Percentiles rank a stretch among this genome's conserved stretches.
These are phyloP conservation scores for Ensete glaucum DNA, from an alignment of 176 grass and related monocot species.

Conservation along the genomic window DNA sequence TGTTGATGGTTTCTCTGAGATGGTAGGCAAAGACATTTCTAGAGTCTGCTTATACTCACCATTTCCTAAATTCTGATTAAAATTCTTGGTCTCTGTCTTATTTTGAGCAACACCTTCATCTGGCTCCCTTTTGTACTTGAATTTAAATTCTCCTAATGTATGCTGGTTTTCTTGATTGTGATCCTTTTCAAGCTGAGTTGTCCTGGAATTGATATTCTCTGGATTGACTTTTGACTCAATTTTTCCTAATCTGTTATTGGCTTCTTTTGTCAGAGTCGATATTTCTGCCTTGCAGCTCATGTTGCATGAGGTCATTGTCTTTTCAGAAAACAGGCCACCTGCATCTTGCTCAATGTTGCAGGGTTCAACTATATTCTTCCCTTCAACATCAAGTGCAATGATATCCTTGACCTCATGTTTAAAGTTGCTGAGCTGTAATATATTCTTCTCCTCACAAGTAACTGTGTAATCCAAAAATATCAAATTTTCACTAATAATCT, in stretches of 20 bases:
- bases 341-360: not conserved
- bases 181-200: constrained; percentile 37
- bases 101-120: constrained; percentile 36
- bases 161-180: constrained; percentile 33
- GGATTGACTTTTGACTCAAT: constrained; percentile 18
- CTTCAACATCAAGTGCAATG: constrained; percentile 36
- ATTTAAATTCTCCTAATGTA: constrained; percentile 39
- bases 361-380: constrained; percentile 24
- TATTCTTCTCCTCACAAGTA: constrained; percentile 87
- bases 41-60: constrained; percentile 34
- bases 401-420: constrained; percentile 46
- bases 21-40: constrained; percentile 39
- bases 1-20: constrained; percentile 44
- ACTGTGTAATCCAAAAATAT: constrained; percentile 37
- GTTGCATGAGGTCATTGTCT: constrained; percentile 22
- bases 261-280: constrained; percentile 15
- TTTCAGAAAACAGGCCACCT: constrained; percentile 16
- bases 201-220: constrained; percentile 26
- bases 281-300: constrained; percentile 23
- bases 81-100: constrained; percentile 33
- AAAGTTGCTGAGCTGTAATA: constrained; percentile 53
- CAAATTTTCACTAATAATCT: constrained; percentile 49
- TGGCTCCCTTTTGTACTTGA: constrained; percentile 29
- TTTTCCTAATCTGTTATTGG: constrained; percentile 23
- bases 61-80: constrained; percentile 30